Evolutionary conservation across 441 rosid genomes (phyloP).

Genomic region (Populus trichocarpa): DNA sequence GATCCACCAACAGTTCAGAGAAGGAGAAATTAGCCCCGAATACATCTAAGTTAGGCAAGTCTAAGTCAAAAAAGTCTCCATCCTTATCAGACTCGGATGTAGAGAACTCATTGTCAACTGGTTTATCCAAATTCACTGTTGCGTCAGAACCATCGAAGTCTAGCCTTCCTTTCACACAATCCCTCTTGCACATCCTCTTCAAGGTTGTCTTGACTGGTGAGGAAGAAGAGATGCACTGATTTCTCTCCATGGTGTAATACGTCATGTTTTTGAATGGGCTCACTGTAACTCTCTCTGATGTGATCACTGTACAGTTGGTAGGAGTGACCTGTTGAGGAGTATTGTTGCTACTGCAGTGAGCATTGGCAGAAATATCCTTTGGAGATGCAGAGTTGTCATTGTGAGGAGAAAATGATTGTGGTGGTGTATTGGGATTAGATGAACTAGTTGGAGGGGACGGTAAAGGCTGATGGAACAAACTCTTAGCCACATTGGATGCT

Average conservation of each 20-base stretch:
- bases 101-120: conserved; percentile 27
- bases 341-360: conserved; percentile 30
- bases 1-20: conserved; percentile 66
- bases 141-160: conserved; percentile 62
- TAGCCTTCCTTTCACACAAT: conserved; percentile 64
- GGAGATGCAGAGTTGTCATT: conserved; percentile 42
- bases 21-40: conserved; percentile 65
- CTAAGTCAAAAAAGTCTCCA: conserved; percentile 52
- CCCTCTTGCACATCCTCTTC: conserved; percentile 46
- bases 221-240: conserved; percentile 50
- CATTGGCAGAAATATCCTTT: conserved; percentile 22
- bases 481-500: conserved; percentile 54
- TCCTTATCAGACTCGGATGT: conserved; percentile 66
- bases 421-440: conserved; percentile 60
- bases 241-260: conserved; percentile 62
- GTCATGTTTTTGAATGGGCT: conserved; percentile 70
- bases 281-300: conserved; percentile 59
- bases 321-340: conserved; percentile 52
- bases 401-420: conserved; percentile 40
- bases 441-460: conserved; percentile 39
- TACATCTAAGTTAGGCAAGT: conserved; percentile 60
- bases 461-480: conserved; percentile 53
- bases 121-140: conserved; percentile 25
- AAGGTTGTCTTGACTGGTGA: conserved; percentile 50
- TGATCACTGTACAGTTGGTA: conserved; percentile 61